Percentiles rank a stretch among this genome's conserved stretches.
Evolutionary conservation across 805 yeast species (phyloP).

Genomic region (Kodamaea nitidulidarum): DNA sequence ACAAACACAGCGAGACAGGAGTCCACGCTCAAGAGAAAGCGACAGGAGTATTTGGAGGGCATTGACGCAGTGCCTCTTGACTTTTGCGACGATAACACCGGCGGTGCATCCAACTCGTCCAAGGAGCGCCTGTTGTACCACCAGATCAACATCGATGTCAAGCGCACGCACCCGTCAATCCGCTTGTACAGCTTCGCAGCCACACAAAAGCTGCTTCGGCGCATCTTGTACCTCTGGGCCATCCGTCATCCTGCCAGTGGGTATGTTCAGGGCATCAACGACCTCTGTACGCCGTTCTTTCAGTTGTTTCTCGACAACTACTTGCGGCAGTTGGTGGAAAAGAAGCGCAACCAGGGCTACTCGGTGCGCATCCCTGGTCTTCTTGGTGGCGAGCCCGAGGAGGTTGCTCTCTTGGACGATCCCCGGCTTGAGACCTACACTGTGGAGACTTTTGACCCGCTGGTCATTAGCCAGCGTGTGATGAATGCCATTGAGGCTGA

Average conservation of each 20-base stretch:
- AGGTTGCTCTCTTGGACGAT: slow-evolving; percentile 25
- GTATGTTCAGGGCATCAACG: slow-evolving; percentile 96
- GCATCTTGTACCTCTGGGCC: slow-evolving; percentile 88
- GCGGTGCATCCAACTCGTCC: slow-evolving; percentile 33
- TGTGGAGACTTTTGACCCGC: slow-evolving; percentile 62
- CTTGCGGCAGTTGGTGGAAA: slow-evolving; percentile 32
- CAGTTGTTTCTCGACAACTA: slow-evolving; percentile 79
- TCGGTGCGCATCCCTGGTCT: slow-evolving; percentile 34
- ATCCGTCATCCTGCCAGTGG: slow-evolving; percentile 97
- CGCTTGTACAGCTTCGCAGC: slow-evolving; percentile 62
- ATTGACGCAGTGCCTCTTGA: slow-evolving; percentile 56
- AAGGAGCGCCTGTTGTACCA: slow-evolving; percentile 82
- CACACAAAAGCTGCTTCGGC: slow-evolving; percentile 76
- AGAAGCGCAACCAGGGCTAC: slow-evolving; percentile 12
- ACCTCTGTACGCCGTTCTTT: slow-evolving; percentile 86
- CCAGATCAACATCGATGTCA: slow-evolving; percentile 91
- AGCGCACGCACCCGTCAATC: slow-evolving; percentile 86
- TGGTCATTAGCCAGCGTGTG: slow-evolving; percentile 53
- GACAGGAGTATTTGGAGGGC: slow-evolving; percentile 82
- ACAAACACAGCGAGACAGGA: slow-evolving; percentile 74
- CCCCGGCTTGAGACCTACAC: slow-evolving; percentile 21
- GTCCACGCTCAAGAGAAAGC: slow-evolving; percentile 66
- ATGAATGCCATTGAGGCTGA: slow-evolving; percentile 83
- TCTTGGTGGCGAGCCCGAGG: slow-evolving; percentile 23
- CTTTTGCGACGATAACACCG: slow-evolving; percentile 21